A percentile compares a stretch with the other conserved stretches of the same genome.
These are phyloP conservation scores for Letharia columbiana DNA, from an alignment of 495 filamentous ascomycete genomes.

Conservation along the genomic window DNA sequence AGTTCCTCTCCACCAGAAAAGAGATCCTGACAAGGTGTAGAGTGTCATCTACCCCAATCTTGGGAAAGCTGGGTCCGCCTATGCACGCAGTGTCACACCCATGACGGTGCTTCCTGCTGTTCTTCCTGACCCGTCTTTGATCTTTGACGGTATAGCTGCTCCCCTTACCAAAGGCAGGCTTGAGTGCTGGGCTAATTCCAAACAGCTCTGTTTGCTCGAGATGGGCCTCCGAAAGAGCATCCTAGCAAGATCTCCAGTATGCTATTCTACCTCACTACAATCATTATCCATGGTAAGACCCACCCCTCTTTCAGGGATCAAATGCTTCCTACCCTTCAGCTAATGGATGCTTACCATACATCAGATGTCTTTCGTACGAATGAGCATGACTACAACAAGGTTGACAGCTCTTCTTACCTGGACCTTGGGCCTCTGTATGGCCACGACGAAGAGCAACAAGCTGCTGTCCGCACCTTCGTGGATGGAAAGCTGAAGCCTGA, in stretches of 20 bases:
- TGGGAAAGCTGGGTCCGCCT: conserved; percentile 41
- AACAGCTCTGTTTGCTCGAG: conserved; percentile 9
- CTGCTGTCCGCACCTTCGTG: too few relatives aligned
- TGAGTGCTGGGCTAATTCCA: not conserved
- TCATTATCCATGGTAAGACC: too few relatives aligned
- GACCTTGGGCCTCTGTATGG: too few relatives aligned
- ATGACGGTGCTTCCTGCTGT: conserved; percentile 44
- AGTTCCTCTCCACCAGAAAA: not conserved
- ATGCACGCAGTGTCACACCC: conserved; percentile 54
- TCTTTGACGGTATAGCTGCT: conserved; percentile 47
- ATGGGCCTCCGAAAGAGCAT: conserved; percentile 34
- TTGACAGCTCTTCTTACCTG: too few relatives aligned
- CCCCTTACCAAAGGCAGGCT: not conserved
- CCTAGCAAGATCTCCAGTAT: conserved; percentile 25
- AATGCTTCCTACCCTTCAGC: too few relatives aligned
- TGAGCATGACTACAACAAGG: too few relatives aligned
- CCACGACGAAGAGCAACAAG: too few relatives aligned
- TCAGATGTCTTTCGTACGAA: too few relatives aligned
- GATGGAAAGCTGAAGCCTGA: too few relatives aligned
- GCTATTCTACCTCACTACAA: too few relatives aligned
- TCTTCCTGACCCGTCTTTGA: conserved; percentile 55
- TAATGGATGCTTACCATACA: too few relatives aligned
- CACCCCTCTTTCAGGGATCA: too few relatives aligned
- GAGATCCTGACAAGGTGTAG: conserved; percentile 17
- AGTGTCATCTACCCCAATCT: conserved; percentile 48